Percentiles rank a stretch among this genome's conserved stretches.
Conservation (phyloP, 2,329 filamentous ascomycete genomes). For the Xylariales sp. region DNA sequence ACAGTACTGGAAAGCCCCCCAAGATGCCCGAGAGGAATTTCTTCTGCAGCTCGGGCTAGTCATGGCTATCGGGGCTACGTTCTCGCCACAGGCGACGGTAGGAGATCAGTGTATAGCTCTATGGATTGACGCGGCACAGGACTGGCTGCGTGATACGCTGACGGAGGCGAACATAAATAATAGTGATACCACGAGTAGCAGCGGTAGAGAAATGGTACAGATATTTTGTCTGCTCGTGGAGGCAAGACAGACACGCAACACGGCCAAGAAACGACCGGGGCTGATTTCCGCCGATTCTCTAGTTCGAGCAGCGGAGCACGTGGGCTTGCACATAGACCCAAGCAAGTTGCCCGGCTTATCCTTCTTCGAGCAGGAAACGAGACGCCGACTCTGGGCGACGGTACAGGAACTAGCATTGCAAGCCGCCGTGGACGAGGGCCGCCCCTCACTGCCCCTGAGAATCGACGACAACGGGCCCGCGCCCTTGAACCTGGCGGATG, state of each 20-base stretch:
- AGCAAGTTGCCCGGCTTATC: conserved; percentile 1
- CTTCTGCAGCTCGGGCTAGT: neutral
- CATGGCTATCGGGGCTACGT: neutral
- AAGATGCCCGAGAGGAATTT: neutral
- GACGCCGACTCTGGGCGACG: neutral
- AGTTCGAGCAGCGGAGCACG: neutral
- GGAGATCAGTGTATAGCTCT: neutral
- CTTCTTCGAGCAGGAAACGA: neutral
- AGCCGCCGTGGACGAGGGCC: neutral
- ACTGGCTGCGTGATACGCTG: neutral
- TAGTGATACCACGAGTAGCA: neutral
- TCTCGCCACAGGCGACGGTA: neutral
- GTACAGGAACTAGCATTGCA: neutral
- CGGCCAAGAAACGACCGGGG: neutral
- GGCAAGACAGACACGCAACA: neutral
- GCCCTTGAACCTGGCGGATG: conserved; percentile 3
- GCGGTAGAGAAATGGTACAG: neutral
- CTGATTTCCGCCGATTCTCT: conserved; percentile 1
- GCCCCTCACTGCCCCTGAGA: neutral
- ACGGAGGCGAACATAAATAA: neutral
- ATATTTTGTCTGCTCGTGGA: conserved; percentile 2
- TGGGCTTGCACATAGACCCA: neutral
- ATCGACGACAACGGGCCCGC: neutral
- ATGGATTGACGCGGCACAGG: neutral
- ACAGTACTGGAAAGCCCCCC: neutral